Base-by-base conservation (phyloP, 2,329 filamentous ascomycete species). In the Botrytis hyacinthi region DNA sequence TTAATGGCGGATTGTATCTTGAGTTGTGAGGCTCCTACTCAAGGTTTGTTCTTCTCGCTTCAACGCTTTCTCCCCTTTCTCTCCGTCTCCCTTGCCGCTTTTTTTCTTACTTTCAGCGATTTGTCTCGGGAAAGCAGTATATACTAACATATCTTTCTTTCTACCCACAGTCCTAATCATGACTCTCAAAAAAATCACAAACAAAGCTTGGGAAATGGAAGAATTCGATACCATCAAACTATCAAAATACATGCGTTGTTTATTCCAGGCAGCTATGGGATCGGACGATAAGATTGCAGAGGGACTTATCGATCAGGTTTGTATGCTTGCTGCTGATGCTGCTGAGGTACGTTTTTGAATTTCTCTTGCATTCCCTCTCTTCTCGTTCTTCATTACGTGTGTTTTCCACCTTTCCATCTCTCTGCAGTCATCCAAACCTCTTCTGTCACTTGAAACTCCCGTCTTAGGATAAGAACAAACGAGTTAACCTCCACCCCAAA, bases 241-340 rank as follows among this genome's bases (percentile, higher is more conserved):
- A 1, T 88, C 92, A 12, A 92, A 91, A 78, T 97, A 96, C 84
- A 87, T 95, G 63, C 89, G 93, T 1, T 94, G 92, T 77, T 85
- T 96, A 3, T 92, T 95, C 76, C 91, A 92, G 75, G 84, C 89
- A 1, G 87, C 91, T 0, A 82, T 94, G 0, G 83, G 87, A 1
- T 83, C 87, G 7, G 86, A 89, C 46, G 40, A 66, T 32, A 81
- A 81, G 0, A 81, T 90, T 26, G 87, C 89, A 16, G 83, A 91
- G 68, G 84, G 86, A 63, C 84, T 94, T 6, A 82, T 94, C 12
- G 86, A 90, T n/a, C 90, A 94, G 78, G 88, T 89, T 1, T 84
- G 86, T 2, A 80, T 81, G 1, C 84, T 91, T 71, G 87, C 88
- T 10, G 82, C 83, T 70, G 84, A 87, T 76, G 82, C 86, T n/a